phyloP scores from a whole-genome alignment of 768 basidiomycete species.

The Trametes villosa region DNA sequence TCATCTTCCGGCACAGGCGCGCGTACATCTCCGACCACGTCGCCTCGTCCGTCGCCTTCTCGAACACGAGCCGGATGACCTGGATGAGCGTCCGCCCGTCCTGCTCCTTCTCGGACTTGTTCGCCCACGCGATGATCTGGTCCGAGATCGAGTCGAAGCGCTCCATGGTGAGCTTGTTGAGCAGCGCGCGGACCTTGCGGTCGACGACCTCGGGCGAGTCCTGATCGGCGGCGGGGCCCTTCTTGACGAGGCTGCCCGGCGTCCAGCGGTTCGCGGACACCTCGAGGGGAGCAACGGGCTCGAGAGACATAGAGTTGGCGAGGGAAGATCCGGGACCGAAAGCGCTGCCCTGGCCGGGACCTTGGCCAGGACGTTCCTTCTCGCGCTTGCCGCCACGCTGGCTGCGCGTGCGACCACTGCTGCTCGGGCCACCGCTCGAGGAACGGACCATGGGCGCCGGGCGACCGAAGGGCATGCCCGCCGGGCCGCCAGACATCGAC shows the following conservation, averaged over 20 bases:
- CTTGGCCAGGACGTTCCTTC: slow-evolving; percentile 49
- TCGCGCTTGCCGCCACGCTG: slow-evolving; percentile 84
- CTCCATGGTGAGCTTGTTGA: slow-evolving; percentile 97
- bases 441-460: slow-evolving; percentile 64
- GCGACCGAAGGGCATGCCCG: slow-evolving; percentile 54
- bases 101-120: slow-evolving; percentile 89
- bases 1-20: slow-evolving; percentile 91
- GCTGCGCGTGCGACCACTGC: slow-evolving; percentile 69
- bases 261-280: slow-evolving; percentile 86
- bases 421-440: slow-evolving; percentile 52
- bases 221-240: slow-evolving; percentile 43
- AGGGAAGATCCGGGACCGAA: slow-evolving; percentile 30
- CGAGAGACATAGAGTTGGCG: slow-evolving; percentile 41
- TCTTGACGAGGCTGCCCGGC: slow-evolving; percentile 44
- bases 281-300: slow-evolving; percentile 80
- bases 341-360: slow-evolving; percentile 29
- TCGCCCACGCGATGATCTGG: slow-evolving; percentile 95
- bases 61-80: slow-evolving; percentile 95
- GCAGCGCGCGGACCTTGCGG: slow-evolving; percentile 87
- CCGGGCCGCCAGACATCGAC: slow-evolving; percentile 57
- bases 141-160: slow-evolving; percentile 95
- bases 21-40: slow-evolving; percentile 99
- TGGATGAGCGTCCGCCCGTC: slow-evolving; percentile 94
- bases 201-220: slow-evolving; percentile 88
- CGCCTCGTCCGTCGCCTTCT: slow-evolving; percentile 96